phyloP scores from a whole-genome alignment of 305 asterid genomes.

The Fraxinus paxiana region DNA sequence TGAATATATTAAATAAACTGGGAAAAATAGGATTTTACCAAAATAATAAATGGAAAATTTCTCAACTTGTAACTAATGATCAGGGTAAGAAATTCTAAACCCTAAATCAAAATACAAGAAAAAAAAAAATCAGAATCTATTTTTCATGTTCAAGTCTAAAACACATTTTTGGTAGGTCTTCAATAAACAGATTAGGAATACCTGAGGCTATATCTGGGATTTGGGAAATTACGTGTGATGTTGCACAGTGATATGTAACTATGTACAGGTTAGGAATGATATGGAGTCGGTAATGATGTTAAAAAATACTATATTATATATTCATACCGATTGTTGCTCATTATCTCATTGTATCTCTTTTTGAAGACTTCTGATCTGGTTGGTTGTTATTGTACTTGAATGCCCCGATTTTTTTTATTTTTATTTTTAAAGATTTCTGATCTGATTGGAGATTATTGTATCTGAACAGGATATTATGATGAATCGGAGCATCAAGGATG shows the following conservation, averaged over 20 bases:
- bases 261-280: not conserved
- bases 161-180: not conserved
- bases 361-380: constrained; percentile 1
- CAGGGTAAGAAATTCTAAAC: not conserved
- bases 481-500: constrained; percentile 86
- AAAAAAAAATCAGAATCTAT: not conserved
- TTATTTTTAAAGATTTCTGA: not conserved
- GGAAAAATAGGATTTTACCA: not conserved
- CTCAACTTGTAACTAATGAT: not conserved
- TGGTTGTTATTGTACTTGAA: not conserved
- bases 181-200: not conserved
- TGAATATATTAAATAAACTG: not conserved
- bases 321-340: not conserved
- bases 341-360: not conserved
- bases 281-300: not conserved
- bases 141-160: not conserved
- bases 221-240: not conserved
- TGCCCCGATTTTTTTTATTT: not conserved
- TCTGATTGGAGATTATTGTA: constrained; percentile 8
- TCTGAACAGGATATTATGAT: constrained; percentile 65
- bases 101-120: not conserved
- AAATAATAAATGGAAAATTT: not conserved
- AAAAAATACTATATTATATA: constrained; percentile 1
- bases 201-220: not conserved
- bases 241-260: not conserved